These are phyloP conservation scores for Quercus wislizeni DNA, from an alignment of 306 rosid species.

Conservation along the genomic window DNA sequence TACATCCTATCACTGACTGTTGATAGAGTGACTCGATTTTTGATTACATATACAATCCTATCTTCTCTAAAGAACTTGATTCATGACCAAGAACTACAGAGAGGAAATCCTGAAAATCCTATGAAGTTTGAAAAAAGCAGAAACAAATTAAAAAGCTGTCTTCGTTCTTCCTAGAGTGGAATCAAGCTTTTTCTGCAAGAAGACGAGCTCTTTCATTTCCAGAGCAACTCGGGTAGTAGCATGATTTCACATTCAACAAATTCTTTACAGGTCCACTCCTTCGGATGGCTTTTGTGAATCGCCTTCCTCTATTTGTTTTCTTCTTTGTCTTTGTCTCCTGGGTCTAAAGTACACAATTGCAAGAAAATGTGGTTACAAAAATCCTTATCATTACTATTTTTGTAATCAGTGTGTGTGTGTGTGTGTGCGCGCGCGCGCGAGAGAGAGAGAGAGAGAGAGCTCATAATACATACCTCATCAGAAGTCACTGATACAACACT, in stretches of 20 bases:
- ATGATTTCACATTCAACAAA: constrained; percentile 46
- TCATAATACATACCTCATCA: constrained; percentile 14
- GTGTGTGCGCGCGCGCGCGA: background rate
- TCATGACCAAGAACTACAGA: background rate
- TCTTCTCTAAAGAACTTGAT: background rate
- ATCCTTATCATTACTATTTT: background rate
- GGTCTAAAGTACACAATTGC: constrained; percentile 1
- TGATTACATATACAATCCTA: background rate
- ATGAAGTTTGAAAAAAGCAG: background rate
- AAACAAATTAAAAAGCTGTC: background rate
- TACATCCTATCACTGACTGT: background rate
- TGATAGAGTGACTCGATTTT: background rate
- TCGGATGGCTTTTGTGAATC: constrained; percentile 28
- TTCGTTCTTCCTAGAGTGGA: constrained; percentile 12
- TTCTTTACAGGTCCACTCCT: constrained; percentile 42
- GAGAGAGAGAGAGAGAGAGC: background rate
- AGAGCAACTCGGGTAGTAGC: constrained; percentile 47
- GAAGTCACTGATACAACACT: constrained; percentile 5
- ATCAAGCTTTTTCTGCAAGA: constrained; percentile 39
- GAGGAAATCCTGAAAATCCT: background rate
- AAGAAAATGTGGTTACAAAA: background rate
- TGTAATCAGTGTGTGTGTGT: background rate
- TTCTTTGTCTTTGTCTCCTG: constrained; percentile 32
- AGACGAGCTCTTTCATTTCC: constrained; percentile 33
- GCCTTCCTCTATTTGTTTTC: constrained; percentile 33